Evolutionary conservation across 2,329 filamentous ascomycete genomes (phyloP), one percentile per base, ranked within the genome.

Genomic region (Sporothrix pseudoabietina): DNA sequence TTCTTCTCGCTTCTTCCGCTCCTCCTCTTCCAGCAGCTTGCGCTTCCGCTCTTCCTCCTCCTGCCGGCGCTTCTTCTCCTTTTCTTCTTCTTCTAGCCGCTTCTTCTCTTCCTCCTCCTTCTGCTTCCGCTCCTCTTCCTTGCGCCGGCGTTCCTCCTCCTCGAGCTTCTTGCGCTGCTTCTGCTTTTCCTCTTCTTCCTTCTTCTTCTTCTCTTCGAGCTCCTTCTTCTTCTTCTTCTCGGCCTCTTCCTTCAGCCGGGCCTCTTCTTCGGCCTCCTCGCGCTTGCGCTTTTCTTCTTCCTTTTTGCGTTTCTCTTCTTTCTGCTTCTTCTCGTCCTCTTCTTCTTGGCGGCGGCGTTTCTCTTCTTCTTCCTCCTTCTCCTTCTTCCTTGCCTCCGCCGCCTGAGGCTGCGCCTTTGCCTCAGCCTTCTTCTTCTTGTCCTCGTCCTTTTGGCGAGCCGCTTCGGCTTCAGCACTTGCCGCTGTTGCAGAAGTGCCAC

Each of bases 11-110:
- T 87, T 84, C 73, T 82, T 83, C 70, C 84, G 84, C 74, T 87
- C 85, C 73, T 87, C 84, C 74, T 87, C 85, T 76, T 88, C 87
- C 9, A 82, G 84, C 73, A 82, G 84, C 73, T 84, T 83, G 49
- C 83, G 83, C 12, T 69, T 84, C 83, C 41, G 85, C 86, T 77
- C 84, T 82, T 78, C 85, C 84, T 86, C 84, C 57, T 81, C 82
- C 16, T 77, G 83, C 7, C 82, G 77, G 4, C 83, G 81, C 75
- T 88, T 84, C 77, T 80, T 75, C 73, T 79, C 74, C 75, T 80
- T 78, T 77, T 82, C 80, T 61, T 80, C 79, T 71, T 82, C 74
- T 73, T 79, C 74, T 16, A 76, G 75, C 76, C n/a, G 78, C 78
- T 75, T 79, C 78, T 77, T 79, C 75, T 81, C 78, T 77, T 82